phyloP scores from a whole-genome alignment of 1,284 basidiomycete species.

The Ceratobasidium sp. region DNA sequence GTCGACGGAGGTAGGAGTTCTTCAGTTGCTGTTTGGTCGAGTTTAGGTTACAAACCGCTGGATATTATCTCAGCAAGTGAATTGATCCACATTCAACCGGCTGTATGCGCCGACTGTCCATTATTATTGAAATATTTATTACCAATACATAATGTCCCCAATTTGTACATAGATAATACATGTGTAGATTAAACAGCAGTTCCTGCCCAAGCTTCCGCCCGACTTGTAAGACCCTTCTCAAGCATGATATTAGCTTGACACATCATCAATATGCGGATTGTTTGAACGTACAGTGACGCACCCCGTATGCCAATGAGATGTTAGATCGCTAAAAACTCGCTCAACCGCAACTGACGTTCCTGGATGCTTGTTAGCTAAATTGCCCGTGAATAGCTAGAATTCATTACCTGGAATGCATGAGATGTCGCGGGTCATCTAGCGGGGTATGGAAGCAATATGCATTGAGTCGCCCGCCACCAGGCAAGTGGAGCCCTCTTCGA shows the following conservation, averaged over 20 bases:
- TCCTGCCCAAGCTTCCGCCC: not conserved
- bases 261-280: not conserved
- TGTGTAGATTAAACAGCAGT: not conserved
- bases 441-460: not conserved
- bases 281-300: not conserved
- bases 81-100: not conserved
- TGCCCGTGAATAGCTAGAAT: no score
- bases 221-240: not conserved
- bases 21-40: not conserved
- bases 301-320: not conserved
- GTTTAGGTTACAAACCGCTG: not conserved
- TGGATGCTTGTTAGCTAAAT: not conserved
- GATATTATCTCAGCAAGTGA: not conserved
- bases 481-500: not conserved
- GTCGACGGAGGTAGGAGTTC: no score
- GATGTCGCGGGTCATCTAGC: not conserved
- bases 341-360: slow-evolving; percentile 37
- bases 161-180: not conserved
- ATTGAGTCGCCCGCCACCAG: not conserved
- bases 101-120: not conserved
- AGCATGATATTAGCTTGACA: not conserved
- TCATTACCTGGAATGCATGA: slow-evolving; percentile 1
- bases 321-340: slow-evolving; percentile 3
- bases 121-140: not conserved
- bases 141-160: not conserved